Conservation (phyloP, 2,329 filamentous ascomycete species). For the Trichoderma sp. region DNA sequence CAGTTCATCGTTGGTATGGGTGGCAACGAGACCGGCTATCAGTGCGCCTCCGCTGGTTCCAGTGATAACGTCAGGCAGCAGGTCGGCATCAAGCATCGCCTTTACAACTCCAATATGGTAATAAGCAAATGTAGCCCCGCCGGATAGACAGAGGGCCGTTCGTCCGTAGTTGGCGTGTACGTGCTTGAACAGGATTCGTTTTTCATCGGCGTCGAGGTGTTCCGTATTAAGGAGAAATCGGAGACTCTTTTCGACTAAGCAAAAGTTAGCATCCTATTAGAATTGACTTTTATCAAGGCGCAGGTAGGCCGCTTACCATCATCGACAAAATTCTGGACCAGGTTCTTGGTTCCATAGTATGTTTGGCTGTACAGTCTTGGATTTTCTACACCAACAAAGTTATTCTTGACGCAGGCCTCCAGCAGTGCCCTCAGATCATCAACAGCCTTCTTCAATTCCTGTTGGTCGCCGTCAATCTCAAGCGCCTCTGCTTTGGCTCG, state of each 20-base stretch:
- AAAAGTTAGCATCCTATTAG: background rate
- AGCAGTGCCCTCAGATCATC: conserved; percentile 76
- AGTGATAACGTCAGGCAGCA: conserved; percentile 91
- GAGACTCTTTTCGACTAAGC: conserved; percentile 61
- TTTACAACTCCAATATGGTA: conserved; percentile 95
- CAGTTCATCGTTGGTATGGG: conserved; percentile 87
- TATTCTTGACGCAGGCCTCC: conserved; percentile 94
- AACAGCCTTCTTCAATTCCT: conserved; percentile 50
- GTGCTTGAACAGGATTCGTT: conserved; percentile 80
- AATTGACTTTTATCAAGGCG: no score
- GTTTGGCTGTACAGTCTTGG: conserved; percentile 93
- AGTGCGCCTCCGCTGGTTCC: conserved; percentile 93
- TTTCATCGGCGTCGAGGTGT: conserved; percentile 68
- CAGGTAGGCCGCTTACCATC: conserved; percentile 54
- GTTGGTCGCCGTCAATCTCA: conserved; percentile 40
- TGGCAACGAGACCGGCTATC: conserved; percentile 82
- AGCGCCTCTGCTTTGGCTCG: conserved; percentile 58
- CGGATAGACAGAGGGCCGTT: conserved; percentile 88
- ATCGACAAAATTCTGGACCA: conserved; percentile 87
- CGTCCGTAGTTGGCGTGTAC: conserved; percentile 87
- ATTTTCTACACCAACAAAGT: conserved; percentile 94
- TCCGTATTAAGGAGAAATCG: conserved; percentile 66
- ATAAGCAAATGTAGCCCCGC: conserved; percentile 91
- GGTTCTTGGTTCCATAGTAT: conserved; percentile 94
- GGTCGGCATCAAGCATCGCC: conserved; percentile 79